These are phyloP conservation scores for Gamsiella multidivaricata DNA, from an alignment of 192 early-diverging fungal genomes.

Conservation along the genomic window DNA sequence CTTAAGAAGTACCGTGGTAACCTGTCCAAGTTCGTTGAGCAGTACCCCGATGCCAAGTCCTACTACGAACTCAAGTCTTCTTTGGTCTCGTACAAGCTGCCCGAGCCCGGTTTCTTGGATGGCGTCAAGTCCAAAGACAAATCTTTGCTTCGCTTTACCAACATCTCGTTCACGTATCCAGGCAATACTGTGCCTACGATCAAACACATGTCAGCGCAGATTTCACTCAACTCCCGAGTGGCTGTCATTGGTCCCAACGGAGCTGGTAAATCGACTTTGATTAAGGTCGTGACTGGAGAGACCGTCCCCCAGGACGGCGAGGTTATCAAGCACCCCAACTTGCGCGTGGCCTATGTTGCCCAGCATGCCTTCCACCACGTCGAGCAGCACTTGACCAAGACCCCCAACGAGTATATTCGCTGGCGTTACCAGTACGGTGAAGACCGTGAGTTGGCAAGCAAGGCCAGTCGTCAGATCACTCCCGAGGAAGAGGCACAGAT, in stretches of 20 bases:
- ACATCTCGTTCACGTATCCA: conserved; percentile 77
- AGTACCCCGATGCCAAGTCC: conserved; percentile 78
- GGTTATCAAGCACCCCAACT: conserved; percentile 85
- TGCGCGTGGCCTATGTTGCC: conserved; percentile 86
- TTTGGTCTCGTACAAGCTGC: conserved; percentile 73
- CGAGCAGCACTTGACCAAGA: conserved; percentile 78
- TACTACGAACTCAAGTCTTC: conserved; percentile 80
- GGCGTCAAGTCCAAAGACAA: conserved; percentile 80
- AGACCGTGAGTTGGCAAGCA: conserved; percentile 81
- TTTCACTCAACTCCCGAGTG: conserved; percentile 82
- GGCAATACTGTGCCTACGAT: conserved; percentile 70
- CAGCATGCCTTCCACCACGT: conserved; percentile 91
- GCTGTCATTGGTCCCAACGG: conserved; percentile 76
- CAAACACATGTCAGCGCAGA: conserved; percentile 66
- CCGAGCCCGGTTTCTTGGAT: conserved; percentile 77
- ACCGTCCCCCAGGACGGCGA: conserved; percentile 75
- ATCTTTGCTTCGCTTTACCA: conserved; percentile 77
- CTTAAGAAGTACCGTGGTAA: conserved; percentile 81
- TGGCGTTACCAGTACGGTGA: conserved; percentile 83
- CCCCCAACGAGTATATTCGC: conserved; percentile 68
- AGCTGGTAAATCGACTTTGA: conserved; percentile 57
- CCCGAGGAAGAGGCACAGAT: conserved; percentile 67
- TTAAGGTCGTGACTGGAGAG: conserved; percentile 83
- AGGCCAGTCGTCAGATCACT: conserved; percentile 74
- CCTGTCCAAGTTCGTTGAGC: conserved; percentile 83